Base-by-base conservation (phyloP, 495 filamentous ascomycete species). In the Aspergillus cavernicola region DNA sequence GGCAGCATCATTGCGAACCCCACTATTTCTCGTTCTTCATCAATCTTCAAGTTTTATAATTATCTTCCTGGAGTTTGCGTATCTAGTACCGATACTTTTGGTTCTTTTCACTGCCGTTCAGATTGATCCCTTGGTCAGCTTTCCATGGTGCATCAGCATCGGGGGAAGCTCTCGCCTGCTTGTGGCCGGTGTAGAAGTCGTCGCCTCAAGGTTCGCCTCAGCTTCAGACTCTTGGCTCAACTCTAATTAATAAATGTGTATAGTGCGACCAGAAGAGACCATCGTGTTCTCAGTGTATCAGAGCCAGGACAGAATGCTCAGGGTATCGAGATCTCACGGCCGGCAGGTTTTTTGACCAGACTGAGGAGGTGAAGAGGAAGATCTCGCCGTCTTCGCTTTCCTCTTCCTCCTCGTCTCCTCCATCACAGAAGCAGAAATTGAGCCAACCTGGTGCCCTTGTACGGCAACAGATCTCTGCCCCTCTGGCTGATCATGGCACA, bases 261-360 rank as follows among this genome's bases (percentile, higher is more conserved):
- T 7, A 59, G 56, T 70, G 67, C 45, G 66, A 70, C 47, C 53
- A 64, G 35, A 57, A 48, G 23, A 57, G 40, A 18, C 67, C 67
- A 4, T 60, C 55, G 5, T 71, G 68, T 36, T 54, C 53, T 3
- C 56, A 64, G 31, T 69, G 66, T 39, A 45, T 58, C 11, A 58
- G 63, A 50, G 60, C 60, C 10, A 56, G 57, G 11, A 37, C 53
- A 13, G 31, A 65, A 55, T 70, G 67, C 49, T 43, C 56, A 7
- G 67, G 67, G 0, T 70, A 67, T 52, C 62, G 63, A 9, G 60
- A 66, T 48, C 7, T 55, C 16, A 10, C 23, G 1, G 35, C 48
- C 1, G 39, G 59, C 7, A 53, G 56, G 19, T 54, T 65, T 36
- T 50, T 47, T 22, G 57, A 65, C 37, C 50, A 62, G 49, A 65